Evolutionary conservation across 306 rosid genomes (phyloP).

Genomic region (Ormosia semicastrata): DNA sequence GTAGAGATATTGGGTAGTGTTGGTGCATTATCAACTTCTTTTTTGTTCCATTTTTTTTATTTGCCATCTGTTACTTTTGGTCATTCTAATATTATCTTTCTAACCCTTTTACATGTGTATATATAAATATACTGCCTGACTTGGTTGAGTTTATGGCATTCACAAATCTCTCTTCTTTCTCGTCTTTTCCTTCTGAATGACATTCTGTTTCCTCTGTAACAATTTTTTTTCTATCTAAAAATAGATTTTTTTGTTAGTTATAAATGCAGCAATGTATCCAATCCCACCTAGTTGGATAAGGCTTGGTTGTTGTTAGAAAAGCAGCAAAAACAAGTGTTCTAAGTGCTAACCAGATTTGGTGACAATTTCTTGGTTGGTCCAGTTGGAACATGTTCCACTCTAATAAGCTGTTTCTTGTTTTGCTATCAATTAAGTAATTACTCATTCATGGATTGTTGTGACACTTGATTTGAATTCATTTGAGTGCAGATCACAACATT

Average conservation of each 20-base stretch:
- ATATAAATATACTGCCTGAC: not conserved
- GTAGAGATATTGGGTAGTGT: too few species aligned
- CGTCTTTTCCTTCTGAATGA: too few species aligned
- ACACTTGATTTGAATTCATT: slow-evolving; percentile 24
- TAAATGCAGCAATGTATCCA: not conserved
- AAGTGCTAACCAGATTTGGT: not conserved
- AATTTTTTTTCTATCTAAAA: not conserved
- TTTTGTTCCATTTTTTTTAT: not conserved
- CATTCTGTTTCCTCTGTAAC: not conserved
- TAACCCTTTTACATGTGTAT: not conserved
- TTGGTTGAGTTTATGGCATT: not conserved
- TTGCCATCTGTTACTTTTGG: not conserved
- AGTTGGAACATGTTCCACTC: not conserved
- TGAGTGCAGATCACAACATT: slow-evolving; percentile 79
- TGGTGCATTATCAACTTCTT: too few species aligned
- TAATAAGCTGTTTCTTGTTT: not conserved
- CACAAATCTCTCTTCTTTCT: not conserved
- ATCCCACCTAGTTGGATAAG: not conserved
- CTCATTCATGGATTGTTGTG: not conserved
- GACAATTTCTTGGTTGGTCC: slow-evolving; percentile 10
- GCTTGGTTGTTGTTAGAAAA: not conserved
- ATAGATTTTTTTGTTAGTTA: not conserved
- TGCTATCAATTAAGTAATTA: not conserved
- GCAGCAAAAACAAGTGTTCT: not conserved
- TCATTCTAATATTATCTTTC: too few species aligned